These are phyloP conservation scores for Tolypocladium ovalisporum DNA, from an alignment of 2,329 filamentous ascomycete genomes.

Conservation along the genomic window DNA sequence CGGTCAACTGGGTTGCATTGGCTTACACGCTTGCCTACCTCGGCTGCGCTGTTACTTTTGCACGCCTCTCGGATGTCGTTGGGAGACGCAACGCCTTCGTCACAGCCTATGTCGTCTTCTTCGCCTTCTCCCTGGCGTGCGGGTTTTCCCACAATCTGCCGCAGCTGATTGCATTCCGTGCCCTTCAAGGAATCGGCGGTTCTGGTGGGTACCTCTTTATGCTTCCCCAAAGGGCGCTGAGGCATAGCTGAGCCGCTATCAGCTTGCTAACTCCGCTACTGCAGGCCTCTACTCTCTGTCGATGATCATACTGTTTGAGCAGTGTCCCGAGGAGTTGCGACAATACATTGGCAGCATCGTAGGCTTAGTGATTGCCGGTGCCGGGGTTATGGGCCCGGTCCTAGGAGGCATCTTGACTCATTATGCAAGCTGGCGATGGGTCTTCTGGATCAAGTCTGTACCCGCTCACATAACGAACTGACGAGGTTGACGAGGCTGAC, in stretches of 20 bases:
- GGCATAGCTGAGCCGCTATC: neutral
- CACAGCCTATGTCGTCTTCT: constrained; percentile 39
- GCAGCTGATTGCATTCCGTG: constrained; percentile 38
- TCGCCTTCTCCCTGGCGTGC: constrained; percentile 45
- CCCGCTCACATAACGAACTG: too few relatives aligned
- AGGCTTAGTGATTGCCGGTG: constrained; percentile 34
- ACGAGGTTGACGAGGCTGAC: neutral
- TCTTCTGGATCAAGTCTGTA: constrained; percentile 48
- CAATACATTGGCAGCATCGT: constrained; percentile 35
- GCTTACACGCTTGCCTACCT: constrained; percentile 46
- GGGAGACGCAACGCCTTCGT: constrained; percentile 42
- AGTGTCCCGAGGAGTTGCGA: constrained; percentile 28
- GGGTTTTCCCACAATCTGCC: constrained; percentile 21
- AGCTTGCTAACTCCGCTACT: neutral
- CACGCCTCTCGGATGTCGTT: constrained; percentile 42
- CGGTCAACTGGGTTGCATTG: constrained; percentile 43
- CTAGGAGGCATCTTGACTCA: constrained; percentile 39
- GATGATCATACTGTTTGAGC: constrained; percentile 43
- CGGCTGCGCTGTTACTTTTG: constrained; percentile 43
- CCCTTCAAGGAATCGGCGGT: constrained; percentile 40
- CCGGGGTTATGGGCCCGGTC: constrained; percentile 40
- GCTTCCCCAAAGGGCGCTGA: neutral
- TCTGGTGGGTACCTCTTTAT: constrained; percentile 24
- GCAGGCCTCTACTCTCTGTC: constrained; percentile 42
- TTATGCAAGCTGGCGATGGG: constrained; percentile 40